These are phyloP conservation scores for Candida maltosa DNA, from an alignment of 805 yeast species.

Conservation along the genomic window DNA sequence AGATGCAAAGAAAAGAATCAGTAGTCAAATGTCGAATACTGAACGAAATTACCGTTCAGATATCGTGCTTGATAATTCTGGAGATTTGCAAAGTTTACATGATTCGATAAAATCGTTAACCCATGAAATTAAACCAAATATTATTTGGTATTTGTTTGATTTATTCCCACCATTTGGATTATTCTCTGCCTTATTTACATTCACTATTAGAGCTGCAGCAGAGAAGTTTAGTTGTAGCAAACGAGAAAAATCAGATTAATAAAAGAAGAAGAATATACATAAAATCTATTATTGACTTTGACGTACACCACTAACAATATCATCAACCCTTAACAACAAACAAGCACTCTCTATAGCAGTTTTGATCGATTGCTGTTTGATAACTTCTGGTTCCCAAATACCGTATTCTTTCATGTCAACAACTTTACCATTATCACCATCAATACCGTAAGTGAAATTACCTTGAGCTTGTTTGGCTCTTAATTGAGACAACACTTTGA, in stretches of 20 bases:
- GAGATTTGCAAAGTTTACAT: constrained; percentile 20
- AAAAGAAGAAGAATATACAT: neutral
- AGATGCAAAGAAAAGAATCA: constrained; percentile 72
- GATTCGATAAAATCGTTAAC: constrained; percentile 19
- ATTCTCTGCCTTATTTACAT: constrained; percentile 19
- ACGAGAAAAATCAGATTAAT: constrained; percentile 5
- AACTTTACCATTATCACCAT: constrained; percentile 90
- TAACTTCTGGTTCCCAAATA: constrained; percentile 98
- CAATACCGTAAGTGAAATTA: constrained; percentile 79
- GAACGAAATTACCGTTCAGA: constrained; percentile 62
- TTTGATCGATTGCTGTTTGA: constrained; percentile 93
- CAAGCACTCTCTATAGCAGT: constrained; percentile 98
- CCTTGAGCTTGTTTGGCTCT: constrained; percentile 97
- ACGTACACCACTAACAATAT: constrained; percentile 94
- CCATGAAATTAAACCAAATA: constrained; percentile 22
- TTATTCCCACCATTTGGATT: constrained; percentile 26
- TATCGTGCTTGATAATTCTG: constrained; percentile 61
- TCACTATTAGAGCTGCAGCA: constrained; percentile 14
- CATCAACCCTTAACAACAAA: constrained; percentile 91
- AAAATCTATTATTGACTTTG: constrained; percentile 25
- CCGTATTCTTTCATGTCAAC: constrained; percentile 96
- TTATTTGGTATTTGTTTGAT: constrained; percentile 17
- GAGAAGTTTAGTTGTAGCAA: constrained; percentile 17
- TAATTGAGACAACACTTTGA: constrained; percentile 80
- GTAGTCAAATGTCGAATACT: constrained; percentile 68